These are phyloP conservation scores for Lachancea waltii DNA, from an alignment of 805 yeast species.

Conservation along the genomic window DNA sequence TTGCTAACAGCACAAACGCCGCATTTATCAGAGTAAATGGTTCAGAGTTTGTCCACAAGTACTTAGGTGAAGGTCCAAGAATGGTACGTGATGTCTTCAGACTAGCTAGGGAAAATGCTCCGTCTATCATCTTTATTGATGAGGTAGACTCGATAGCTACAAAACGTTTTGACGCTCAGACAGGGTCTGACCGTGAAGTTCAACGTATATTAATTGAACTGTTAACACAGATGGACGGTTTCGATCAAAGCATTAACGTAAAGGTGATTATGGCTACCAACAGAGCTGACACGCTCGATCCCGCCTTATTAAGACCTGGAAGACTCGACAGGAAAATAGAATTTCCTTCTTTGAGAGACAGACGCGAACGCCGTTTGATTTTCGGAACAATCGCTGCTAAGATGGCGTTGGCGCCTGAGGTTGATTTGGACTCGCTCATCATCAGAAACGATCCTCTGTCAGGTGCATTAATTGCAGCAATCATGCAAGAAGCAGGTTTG, in stretches of 20 bases:
- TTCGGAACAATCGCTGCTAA: constrained; percentile 93
- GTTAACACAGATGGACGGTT: constrained; percentile 98
- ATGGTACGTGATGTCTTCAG: constrained; percentile 99
- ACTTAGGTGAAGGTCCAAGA: constrained; percentile 98
- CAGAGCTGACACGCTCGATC: constrained; percentile 98
- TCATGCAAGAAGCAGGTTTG: constrained; percentile 99
- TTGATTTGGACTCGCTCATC: constrained; percentile 88
- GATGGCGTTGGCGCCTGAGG: constrained; percentile 98
- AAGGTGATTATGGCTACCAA: constrained; percentile 99
- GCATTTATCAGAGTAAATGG: constrained; percentile 95
- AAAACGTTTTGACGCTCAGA: constrained; percentile 97
- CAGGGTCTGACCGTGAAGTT: constrained; percentile 99
- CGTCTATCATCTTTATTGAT: constrained; percentile 94
- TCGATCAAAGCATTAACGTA: constrained; percentile 90
- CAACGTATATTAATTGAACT: constrained; percentile 95
- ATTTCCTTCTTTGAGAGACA: constrained; percentile 91
- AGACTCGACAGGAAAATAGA: constrained; percentile 97
- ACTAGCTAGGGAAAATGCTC: constrained; percentile 94
- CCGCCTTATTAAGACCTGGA: constrained; percentile 97
- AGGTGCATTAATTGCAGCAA: constrained; percentile 97
- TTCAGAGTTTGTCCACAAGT: constrained; percentile 96
- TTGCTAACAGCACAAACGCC: constrained; percentile 94
- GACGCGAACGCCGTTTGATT: constrained; percentile 96
- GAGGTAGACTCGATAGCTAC: constrained; percentile 99
- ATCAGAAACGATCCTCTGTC: constrained; percentile 94